Evolutionary conservation across 2,329 filamentous ascomycete species (phyloP), one percentile per base, ranked within the genome.

Genomic region (Dactylellina sp.): DNA sequence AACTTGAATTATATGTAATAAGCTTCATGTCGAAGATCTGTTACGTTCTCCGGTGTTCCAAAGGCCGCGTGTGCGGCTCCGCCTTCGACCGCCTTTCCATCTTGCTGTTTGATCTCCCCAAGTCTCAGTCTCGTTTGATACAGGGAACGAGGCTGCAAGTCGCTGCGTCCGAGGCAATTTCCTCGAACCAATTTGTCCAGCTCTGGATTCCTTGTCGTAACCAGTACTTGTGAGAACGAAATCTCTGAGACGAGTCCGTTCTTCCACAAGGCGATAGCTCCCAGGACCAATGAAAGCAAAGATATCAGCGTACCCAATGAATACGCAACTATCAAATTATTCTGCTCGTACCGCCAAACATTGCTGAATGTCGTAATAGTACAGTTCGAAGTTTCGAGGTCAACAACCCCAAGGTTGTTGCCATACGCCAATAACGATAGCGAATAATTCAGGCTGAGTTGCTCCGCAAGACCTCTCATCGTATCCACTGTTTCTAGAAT

Each of bases 161-260:
- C 55, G 42, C 61, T 74, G 5, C 49, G 44, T 12, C 63, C 71
- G 1, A 75, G 24, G n/a, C 56, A 75, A 20, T 75, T 75, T 6
- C 71, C 71, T 42, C 64, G 24, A 16, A 70, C 28, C 49, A 70
- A 24, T 14, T 49, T 49, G 47, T 75, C 71, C 7, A 75, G 37
- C 28, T 75, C 71, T 1, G 64, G 56, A 37, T 75, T 75, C 37
- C 71, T 68, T 14, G 71, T 70, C 37, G 71, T 75, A 12, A 50
- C 62, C n/a, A 75, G 20, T 16, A 75, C 18, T 28, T 75, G 62
- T 11, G 63, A 68, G 35, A 75, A 75, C 5, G 62, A 68, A 5
- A 75, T 60, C 18, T 70, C 71, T 25, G 71, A 59, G 0, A 75
- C 64, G 18, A 75, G n/a, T 2, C 63, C 63, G 44, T 75, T 75